These are phyloP conservation scores for Starmerella gropengiesseri DNA, from an alignment of 805 yeast species.

Conservation along the genomic window DNA sequence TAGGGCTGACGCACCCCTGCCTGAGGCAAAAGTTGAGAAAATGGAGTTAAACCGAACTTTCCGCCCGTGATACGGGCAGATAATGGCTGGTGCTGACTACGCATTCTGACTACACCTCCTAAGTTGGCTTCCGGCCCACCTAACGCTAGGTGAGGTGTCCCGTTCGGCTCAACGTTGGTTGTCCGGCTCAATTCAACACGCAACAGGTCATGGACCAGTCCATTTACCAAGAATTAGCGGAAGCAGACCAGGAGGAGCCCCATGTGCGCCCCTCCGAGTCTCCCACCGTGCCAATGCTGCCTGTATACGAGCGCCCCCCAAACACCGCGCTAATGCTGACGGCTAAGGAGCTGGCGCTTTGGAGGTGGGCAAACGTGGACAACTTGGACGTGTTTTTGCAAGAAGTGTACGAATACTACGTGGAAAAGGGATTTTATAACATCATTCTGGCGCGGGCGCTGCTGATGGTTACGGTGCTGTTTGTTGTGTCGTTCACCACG, in stretches of 20 bases:
- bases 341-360: conserved; percentile 67
- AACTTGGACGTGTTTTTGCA: conserved; percentile 78
- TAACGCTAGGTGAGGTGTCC: background rate
- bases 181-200: too few relatives aligned
- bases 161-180: background rate
- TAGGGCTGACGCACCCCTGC: too few relatives aligned
- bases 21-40: too few relatives aligned
- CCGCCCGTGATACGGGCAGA: too few relatives aligned
- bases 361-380: conserved; percentile 95
- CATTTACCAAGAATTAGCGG: conserved; percentile 13
- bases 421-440: conserved; percentile 75
- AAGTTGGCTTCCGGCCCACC: background rate
- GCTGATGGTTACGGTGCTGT: conserved; percentile 63
- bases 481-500: conserved; percentile 68
- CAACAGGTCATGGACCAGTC: conserved; percentile 22
- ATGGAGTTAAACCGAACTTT: too few relatives aligned
- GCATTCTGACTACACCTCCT: too few relatives aligned
- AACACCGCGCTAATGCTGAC: conserved; percentile 29
- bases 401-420: conserved; percentile 71
- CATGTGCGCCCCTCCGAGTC: background rate
- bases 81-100: too few relatives aligned
- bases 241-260: background rate
- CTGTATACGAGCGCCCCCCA: conserved; percentile 1
- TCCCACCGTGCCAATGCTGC: background rate
- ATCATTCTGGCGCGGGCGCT: conserved; percentile 55